Evolutionary conservation across 2,329 filamentous ascomycete species (phyloP).

Genomic region (Endoconidiophora laricicola): DNA sequence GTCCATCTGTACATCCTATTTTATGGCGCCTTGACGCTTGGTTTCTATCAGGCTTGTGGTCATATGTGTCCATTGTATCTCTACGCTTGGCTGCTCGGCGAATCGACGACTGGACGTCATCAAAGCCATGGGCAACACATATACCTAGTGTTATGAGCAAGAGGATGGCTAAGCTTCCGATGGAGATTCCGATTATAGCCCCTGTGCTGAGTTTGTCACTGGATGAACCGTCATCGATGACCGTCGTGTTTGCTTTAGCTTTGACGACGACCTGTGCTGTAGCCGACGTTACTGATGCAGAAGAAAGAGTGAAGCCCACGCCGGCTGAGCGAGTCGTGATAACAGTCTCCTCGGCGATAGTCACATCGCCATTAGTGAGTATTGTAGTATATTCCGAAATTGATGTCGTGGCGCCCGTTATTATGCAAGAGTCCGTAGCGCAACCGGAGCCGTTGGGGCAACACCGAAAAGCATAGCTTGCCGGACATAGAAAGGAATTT

Average conservation of each 20-base stretch:
- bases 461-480: constrained; percentile 19
- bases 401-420: constrained; percentile 10
- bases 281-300: constrained; percentile 9
- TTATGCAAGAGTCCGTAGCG: constrained; percentile 19
- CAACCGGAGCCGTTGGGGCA: constrained; percentile 33
- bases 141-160: not conserved
- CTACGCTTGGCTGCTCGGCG: not conserved
- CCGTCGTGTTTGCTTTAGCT: not conserved
- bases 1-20: too few relatives aligned
- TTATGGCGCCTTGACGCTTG: too few relatives aligned
- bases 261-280: not conserved
- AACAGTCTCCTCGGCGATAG: too few relatives aligned
- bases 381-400: too few relatives aligned
- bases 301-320: too few relatives aligned
- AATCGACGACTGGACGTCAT: not conserved
- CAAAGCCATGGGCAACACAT: not conserved
- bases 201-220: not conserved
- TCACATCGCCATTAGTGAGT: too few relatives aligned
- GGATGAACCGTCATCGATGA: not conserved
- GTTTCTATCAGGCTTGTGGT: too few relatives aligned
- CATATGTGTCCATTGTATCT: too few relatives aligned
- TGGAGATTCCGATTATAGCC: constrained; percentile 11
- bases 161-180: constrained; percentile 2
- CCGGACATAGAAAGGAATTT: not conserved
- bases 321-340: too few relatives aligned